Evolutionary conservation across 2,329 filamentous ascomycete genomes (phyloP).

Genomic region (Neofusicoccum ribis): DNA sequence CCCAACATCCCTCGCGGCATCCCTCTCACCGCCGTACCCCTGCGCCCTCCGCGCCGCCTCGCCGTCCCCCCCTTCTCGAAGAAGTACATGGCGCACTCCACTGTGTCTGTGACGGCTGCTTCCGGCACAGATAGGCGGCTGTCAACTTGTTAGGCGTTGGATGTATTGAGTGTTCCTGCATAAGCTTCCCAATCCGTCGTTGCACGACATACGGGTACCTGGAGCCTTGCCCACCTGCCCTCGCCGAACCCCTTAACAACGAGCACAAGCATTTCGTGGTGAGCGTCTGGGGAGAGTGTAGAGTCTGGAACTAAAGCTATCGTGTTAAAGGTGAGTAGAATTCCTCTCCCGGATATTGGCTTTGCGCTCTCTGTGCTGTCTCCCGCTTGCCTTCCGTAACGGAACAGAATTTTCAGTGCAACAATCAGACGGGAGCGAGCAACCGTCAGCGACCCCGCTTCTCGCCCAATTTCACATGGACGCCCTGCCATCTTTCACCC

Average conservation of each 20-base stretch:
- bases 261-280: not conserved
- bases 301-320: not conserved
- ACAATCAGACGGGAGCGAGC: not conserved
- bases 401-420: not conserved
- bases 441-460: not conserved
- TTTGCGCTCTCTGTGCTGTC: not conserved
- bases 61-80: too few relatives aligned
- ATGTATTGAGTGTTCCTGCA: not conserved
- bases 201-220: slow-evolving; percentile 13
- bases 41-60: too few relatives aligned
- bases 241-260: not conserved
- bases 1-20: too few relatives aligned
- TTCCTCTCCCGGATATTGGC: not conserved
- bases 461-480: not conserved
- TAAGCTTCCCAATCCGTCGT: not conserved
- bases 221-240: not conserved
- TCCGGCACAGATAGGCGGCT: not conserved
- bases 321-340: too few relatives aligned
- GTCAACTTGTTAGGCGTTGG: slow-evolving; percentile 7
- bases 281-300: too few relatives aligned
- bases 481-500: not conserved
- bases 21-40: too few relatives aligned
- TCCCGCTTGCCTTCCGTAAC: not conserved
- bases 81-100: not conserved
- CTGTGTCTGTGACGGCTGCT: not conserved